Evolutionary conservation across 768 basidiomycete species (phyloP).

Genomic region (Mycena albidolilacea): DNA sequence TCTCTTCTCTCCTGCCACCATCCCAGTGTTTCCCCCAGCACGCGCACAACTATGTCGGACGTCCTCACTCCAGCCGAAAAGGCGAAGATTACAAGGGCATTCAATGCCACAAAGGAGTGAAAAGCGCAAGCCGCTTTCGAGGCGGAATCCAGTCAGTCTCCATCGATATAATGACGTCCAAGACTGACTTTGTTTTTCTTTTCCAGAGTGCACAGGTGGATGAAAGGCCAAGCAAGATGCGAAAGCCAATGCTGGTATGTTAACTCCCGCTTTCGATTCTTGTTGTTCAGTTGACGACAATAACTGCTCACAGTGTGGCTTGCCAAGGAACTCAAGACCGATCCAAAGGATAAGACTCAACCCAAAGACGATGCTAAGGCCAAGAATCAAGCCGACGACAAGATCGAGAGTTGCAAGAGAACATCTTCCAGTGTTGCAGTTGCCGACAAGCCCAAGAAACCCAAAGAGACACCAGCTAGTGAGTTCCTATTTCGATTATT

Average conservation of each 20-base stretch:
- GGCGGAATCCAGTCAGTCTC: neutral
- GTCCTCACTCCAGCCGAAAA: neutral
- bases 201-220: neutral
- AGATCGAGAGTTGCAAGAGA: neutral
- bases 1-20: neutral
- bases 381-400: neutral
- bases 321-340: neutral
- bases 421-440: neutral
- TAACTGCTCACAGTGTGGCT: neutral
- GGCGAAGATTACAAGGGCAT: neutral
- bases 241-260: neutral
- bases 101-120: neutral
- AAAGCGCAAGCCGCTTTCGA: neutral
- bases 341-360: neutral
- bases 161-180: neutral
- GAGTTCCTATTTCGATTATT: neutral
- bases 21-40: neutral
- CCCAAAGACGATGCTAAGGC: neutral
- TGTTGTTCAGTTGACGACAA: neutral
- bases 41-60: neutral
- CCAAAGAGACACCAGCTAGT: neutral
- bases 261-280: neutral
- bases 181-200: neutral
- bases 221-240: constrained; percentile 5
- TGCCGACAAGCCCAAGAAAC: neutral